Conservation (phyloP, 2,329 filamentous ascomycete species). For the Helotiales sp. region DNA sequence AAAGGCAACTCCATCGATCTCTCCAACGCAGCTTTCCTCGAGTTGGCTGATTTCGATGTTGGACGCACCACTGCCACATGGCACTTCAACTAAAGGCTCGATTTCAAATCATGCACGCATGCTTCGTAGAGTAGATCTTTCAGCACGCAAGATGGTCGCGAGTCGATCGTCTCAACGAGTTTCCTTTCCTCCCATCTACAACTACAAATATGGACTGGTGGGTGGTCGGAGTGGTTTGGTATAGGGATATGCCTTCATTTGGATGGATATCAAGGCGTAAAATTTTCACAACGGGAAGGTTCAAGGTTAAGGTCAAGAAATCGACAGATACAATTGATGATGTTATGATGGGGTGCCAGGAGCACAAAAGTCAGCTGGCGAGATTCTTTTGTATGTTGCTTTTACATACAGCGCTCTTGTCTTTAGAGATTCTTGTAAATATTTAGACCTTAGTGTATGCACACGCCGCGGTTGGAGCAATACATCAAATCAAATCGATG, state of each 20-base stretch:
- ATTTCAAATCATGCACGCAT: slow-evolving; percentile 15
- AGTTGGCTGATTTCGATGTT: slow-evolving; percentile 52
- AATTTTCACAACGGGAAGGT: not conserved
- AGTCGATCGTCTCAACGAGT: slow-evolving; percentile 37
- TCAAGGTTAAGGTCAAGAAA: not conserved
- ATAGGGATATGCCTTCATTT: slow-evolving; percentile 13
- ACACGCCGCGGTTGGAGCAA: too few species aligned
- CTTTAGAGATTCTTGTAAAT: slow-evolving; percentile 34
- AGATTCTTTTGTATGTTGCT: slow-evolving; percentile 6
- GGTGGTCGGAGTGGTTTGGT: not conserved
- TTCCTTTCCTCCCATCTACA: slow-evolving; percentile 32
- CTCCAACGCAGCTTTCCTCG: slow-evolving; percentile 59
- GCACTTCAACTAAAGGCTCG: slow-evolving; percentile 50
- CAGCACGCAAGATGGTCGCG: slow-evolving; percentile 34
- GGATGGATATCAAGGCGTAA: slow-evolving; percentile 21
- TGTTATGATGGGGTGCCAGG: slow-evolving; percentile 28
- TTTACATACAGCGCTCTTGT: too few species aligned
- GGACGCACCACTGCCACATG: slow-evolving; percentile 53
- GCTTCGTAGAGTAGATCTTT: slow-evolving; percentile 41
- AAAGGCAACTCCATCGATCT: slow-evolving; percentile 61
- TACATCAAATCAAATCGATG: not conserved
- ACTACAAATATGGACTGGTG: slow-evolving; percentile 10
- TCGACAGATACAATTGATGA: slow-evolving; percentile 18
- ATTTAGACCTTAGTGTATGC: slow-evolving; percentile 36
- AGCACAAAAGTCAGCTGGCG: slow-evolving; percentile 20